Conservation (phyloP, 805 yeast species). For the Metschnikowia colocasiae region DNA sequence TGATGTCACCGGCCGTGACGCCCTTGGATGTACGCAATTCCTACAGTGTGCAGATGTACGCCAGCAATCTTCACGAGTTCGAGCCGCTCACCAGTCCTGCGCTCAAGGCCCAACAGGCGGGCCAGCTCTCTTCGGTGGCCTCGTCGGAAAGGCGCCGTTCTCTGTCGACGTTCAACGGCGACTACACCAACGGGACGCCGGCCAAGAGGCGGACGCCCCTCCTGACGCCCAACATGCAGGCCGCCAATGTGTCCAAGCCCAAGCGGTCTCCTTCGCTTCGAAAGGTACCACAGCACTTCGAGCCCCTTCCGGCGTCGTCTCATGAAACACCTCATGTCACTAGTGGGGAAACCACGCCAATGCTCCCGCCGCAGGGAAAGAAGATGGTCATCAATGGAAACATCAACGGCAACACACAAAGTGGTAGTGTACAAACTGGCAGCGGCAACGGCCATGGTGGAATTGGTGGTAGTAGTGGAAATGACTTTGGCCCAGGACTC, state of each 20-base stretch:
- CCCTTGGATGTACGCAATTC: conserved; percentile 46
- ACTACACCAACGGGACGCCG: conserved; percentile 16
- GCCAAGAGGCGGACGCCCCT: conserved; percentile 43
- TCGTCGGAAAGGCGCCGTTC: conserved; percentile 29
- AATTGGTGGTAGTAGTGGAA: neutral
- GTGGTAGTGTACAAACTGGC: too few species aligned
- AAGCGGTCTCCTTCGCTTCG: conserved; percentile 36
- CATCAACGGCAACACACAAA: conserved; percentile 5
- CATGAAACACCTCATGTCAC: neutral
- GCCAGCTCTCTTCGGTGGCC: neutral
- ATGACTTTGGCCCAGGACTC: conserved; percentile 26
- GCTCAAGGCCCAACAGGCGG: conserved; percentile 42
- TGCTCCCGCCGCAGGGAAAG: conserved; percentile 39
- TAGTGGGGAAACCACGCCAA: conserved; percentile 23
- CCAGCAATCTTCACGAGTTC: conserved; percentile 25
- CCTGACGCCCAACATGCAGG: conserved; percentile 39
- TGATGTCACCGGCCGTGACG: conserved; percentile 72
- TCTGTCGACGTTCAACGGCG: conserved; percentile 31
- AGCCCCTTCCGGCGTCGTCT: conserved; percentile 28
- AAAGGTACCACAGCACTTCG: conserved; percentile 15
- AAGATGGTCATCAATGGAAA: conserved; percentile 21
- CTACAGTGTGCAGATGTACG: conserved; percentile 15
- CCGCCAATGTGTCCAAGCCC: conserved; percentile 16
- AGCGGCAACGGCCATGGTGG: too few species aligned
- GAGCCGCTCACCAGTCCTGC: conserved; percentile 70